Evolutionary conservation across 805 yeast species (phyloP).

Genomic region (Wickerhamiella occidentalis): DNA sequence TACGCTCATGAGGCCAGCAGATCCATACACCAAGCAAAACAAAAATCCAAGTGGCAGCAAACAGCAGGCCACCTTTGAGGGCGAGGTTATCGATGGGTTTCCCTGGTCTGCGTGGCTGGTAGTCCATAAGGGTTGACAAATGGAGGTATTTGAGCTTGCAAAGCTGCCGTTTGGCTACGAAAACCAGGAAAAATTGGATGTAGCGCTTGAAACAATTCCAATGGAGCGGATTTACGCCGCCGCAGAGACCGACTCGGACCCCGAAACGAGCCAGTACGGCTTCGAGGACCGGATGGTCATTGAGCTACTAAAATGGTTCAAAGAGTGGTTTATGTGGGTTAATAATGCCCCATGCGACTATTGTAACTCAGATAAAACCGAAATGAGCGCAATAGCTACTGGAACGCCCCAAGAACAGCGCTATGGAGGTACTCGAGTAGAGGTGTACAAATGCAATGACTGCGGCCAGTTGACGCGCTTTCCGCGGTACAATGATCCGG

Average conservation of each 20-base stretch:
- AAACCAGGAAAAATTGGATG: slow-evolving; percentile 35
- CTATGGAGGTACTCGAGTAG: slow-evolving; percentile 47
- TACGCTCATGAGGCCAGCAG: slow-evolving; percentile 11
- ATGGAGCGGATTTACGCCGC: slow-evolving; percentile 44
- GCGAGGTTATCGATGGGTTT: neutral
- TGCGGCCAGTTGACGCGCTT: slow-evolving; percentile 46
- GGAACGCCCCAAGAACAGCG: slow-evolving; percentile 37
- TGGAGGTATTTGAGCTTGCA: slow-evolving; percentile 11
- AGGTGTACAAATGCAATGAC: slow-evolving; percentile 46
- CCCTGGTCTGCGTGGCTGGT: slow-evolving; percentile 5
- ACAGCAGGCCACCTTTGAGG: slow-evolving; percentile 12
- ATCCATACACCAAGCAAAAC: slow-evolving; percentile 12
- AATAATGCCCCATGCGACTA: slow-evolving; percentile 49
- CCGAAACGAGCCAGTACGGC: slow-evolving; percentile 26
- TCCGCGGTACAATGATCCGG: slow-evolving; percentile 65
- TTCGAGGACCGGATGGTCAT: slow-evolving; percentile 47
- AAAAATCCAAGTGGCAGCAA: slow-evolving; percentile 13
- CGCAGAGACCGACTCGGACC: slow-evolving; percentile 38
- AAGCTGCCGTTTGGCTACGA: slow-evolving; percentile 31
- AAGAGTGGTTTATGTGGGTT: slow-evolving; percentile 75
- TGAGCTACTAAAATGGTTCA: slow-evolving; percentile 55
- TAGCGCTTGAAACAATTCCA: slow-evolving; percentile 53
- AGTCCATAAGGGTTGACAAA: slow-evolving; percentile 4
- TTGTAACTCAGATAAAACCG: slow-evolving; percentile 40
- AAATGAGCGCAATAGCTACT: slow-evolving; percentile 29